Evolutionary conservation across 495 filamentous ascomycete species (phyloP).

Genomic region (Hyaloscypha finlandica): DNA sequence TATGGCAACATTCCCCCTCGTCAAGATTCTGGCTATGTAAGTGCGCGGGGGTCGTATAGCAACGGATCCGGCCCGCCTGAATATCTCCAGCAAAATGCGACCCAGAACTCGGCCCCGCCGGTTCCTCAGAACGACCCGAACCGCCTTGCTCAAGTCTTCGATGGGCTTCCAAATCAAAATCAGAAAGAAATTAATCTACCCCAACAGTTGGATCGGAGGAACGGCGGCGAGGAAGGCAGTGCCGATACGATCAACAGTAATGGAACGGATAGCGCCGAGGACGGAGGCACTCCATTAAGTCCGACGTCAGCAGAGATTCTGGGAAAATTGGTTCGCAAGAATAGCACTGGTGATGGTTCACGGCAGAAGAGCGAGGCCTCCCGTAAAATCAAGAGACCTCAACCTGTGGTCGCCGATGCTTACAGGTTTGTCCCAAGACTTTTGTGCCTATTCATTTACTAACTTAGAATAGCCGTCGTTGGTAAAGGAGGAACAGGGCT

Average conservation of each 20-base stretch:
- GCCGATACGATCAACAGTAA: not conserved
- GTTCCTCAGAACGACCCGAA: not conserved
- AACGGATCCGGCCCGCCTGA: constrained; percentile 15
- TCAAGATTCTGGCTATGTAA: constrained; percentile 34
- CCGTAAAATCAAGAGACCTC: constrained; percentile 34
- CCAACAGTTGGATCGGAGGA: not conserved
- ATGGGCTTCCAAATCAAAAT: not conserved
- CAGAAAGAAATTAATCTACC: not conserved
- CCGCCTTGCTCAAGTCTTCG: not conserved
- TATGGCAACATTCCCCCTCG: constrained; percentile 19
- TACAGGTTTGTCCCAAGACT: constrained; percentile 39
- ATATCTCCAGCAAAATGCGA: constrained; percentile 13
- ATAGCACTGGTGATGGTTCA: constrained; percentile 22
- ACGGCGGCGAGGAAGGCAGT: not conserved
- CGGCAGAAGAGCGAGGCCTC: constrained; percentile 30
- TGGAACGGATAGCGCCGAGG: constrained; percentile 23
- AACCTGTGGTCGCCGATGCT: constrained; percentile 41
- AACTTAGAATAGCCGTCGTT: constrained; percentile 29
- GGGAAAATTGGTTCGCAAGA: constrained; percentile 24
- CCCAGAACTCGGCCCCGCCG: not conserved
- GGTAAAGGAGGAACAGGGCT: constrained; percentile 18
- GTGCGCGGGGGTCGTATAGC: constrained; percentile 29
- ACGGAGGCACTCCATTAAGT: constrained; percentile 17
- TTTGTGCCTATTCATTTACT: not conserved
- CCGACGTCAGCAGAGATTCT: constrained; percentile 32